phyloP scores from a whole-genome alignment of 2,329 filamentous ascomycete genomes.

The Beauveria scarabaeidicola region DNA sequence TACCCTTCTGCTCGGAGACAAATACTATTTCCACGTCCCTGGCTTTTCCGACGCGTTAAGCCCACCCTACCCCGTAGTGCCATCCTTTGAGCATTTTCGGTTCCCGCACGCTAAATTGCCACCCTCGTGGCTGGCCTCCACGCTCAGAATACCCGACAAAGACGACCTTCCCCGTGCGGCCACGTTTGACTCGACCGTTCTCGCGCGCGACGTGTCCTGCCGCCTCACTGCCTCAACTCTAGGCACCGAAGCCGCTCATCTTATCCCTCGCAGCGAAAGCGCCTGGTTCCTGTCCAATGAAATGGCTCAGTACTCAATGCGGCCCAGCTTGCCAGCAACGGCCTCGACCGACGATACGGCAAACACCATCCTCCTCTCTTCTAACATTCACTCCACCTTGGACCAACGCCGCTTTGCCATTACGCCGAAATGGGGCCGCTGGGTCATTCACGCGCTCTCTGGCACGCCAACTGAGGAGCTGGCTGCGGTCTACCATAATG shows the following conservation, averaged over 20 bases:
- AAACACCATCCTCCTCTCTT: neutral
- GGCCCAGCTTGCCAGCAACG: neutral
- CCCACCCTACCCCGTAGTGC: neutral
- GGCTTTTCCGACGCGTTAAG: neutral
- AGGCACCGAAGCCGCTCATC: neutral
- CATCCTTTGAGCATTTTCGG: neutral
- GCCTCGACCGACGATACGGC: neutral
- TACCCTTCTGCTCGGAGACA: neutral
- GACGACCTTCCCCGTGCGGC: neutral
- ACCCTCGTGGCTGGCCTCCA: neutral
- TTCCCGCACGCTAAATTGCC: neutral
- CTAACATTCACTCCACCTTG: neutral
- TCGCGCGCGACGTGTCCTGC: neutral
- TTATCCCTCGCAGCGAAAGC: neutral
- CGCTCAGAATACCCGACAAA: neutral
- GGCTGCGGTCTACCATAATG: neutral
- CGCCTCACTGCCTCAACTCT: neutral
- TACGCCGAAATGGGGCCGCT: neutral
- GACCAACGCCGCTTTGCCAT: neutral
- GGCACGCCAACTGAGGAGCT: neutral
- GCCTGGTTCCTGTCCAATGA: neutral
- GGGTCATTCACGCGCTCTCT: neutral
- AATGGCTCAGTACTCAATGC: neutral
- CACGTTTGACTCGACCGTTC: neutral
- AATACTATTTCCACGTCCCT: neutral